These are phyloP conservation scores for Pseudotsuga menziesii DNA, from an alignment of 75 land plant species.

Conservation along the genomic window DNA sequence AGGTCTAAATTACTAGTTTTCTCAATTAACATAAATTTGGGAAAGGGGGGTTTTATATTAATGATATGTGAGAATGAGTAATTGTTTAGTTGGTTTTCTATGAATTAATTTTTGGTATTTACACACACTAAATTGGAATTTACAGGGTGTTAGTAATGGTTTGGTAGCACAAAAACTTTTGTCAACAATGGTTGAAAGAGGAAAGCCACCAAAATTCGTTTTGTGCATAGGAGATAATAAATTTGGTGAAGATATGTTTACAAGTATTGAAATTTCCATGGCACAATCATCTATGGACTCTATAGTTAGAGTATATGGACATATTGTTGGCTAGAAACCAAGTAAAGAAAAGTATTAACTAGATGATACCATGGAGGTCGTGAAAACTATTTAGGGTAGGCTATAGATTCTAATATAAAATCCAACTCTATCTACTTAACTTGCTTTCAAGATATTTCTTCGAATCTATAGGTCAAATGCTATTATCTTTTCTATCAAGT, in stretches of 20 bases:
- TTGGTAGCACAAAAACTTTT: conserved; percentile 57
- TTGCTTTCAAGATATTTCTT: too few species aligned
- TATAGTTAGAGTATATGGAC: conserved; percentile 49
- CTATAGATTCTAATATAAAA: conserved; percentile 9
- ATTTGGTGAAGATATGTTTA: conserved; percentile 89
- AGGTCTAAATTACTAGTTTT: neutral
- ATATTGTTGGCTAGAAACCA: conserved; percentile 59
- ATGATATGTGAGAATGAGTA: too few species aligned
- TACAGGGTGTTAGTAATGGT: conserved; percentile 82
- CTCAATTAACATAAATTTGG: neutral
- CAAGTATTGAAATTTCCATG: conserved; percentile 41
- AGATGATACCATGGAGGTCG: conserved; percentile 65
- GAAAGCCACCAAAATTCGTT: conserved; percentile 65
- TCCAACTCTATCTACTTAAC: neutral
- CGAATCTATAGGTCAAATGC: too few species aligned
- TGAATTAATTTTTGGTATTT: too few species aligned
- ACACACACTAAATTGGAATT: too few species aligned
- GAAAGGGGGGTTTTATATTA: too few species aligned
- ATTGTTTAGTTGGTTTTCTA: too few species aligned
- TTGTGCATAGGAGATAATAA: conserved; percentile 84
- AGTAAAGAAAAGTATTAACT: conserved; percentile 67
- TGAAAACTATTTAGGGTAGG: conserved; percentile 43
- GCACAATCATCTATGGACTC: conserved; percentile 19
- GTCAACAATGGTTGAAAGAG: conserved; percentile 28
- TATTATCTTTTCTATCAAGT: too few species aligned